Evolutionary conservation across 2,329 filamentous ascomycete species (phyloP), one percentile per base, ranked within the genome.

Genomic region (Calcarisporium arbuscula): DNA sequence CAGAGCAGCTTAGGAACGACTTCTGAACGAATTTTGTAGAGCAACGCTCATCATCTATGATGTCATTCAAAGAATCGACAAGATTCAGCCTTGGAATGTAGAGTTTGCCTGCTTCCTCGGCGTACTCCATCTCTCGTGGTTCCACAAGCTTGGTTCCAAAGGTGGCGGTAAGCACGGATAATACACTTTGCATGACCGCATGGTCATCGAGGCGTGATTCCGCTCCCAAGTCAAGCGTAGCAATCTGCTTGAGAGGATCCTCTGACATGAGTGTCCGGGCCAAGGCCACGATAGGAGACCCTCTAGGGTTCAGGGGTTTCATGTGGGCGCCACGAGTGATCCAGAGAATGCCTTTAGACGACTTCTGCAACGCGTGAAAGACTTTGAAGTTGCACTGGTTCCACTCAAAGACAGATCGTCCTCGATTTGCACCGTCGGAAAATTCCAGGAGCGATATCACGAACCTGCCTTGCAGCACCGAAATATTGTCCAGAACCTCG

Each of bases 191-290:
- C 4, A 42, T 29, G 5, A 50, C 39, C 4, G 39, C 22, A 1
- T 28, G 5, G 3, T 46, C 37, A 5, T 30, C 36, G 2, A 58
- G 35, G 1, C 28, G 32, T 3, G 56, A 54, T 5, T 38, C 30
- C 2, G 19, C 12, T 12, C 42, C 46, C 5, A 71, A 23, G 32
- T 72, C 68, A n/a, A 73, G 49, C 0, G 61, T 65, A 9, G 63
- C 50, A 12, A 72, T 54, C 1, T 42, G 50, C 43, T 60, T 69
- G 14, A 60, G 54, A 1, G 61, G 53, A 39, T 71, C 62, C 30
- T 74, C 71, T 0, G 70, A 74, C 30, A 65, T 60, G 8, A 74
- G 50, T 0, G 67, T 67, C 15, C 71, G 58, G 2, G 65, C 59
- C 12, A 74, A 48, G 2, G 63, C 68, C n/a, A 67, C 47, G 15